These are phyloP conservation scores for Paspalum notatum DNA, from an alignment of 176 grass and related monocot species.

Conservation along the genomic window DNA sequence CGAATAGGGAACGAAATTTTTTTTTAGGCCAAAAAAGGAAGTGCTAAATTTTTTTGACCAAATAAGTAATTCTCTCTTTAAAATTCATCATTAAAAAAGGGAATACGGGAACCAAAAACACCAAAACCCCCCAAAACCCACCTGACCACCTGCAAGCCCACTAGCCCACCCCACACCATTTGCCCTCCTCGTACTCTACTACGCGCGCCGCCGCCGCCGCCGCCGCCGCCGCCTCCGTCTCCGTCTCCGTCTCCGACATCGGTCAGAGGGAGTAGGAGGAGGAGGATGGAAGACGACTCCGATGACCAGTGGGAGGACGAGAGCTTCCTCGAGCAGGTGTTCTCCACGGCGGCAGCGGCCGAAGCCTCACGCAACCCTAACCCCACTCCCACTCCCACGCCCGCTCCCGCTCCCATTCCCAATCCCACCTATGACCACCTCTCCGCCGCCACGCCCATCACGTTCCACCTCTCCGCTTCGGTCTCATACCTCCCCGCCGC, in stretches of 20 bases:
- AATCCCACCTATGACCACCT: not conserved
- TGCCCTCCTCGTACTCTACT: not conserved
- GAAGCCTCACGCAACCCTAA: slow-evolving; percentile 55
- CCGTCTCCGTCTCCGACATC: not conserved
- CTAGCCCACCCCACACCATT: no score
- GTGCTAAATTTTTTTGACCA: no score
- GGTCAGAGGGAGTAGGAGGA: not conserved
- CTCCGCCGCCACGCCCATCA: not conserved
- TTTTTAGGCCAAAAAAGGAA: no score
- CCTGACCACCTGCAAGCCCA: not conserved
- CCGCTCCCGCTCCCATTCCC: not conserved
- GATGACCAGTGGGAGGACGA: slow-evolving; percentile 51
- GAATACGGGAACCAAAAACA: no score
- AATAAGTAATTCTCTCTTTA: no score
- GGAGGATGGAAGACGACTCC: slow-evolving; percentile 49
- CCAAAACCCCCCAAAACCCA: no score
- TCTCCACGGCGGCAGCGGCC: slow-evolving; percentile 13
- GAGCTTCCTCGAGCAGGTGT: slow-evolving; percentile 6
- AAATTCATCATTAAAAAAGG: no score
- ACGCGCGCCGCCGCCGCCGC: not conserved
- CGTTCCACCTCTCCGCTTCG: not conserved
- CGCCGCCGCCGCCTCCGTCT: no score
- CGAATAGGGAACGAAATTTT: no score
- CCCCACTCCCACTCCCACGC: slow-evolving; percentile 5
- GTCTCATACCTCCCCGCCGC: slow-evolving; percentile 4